Base-by-base conservation (phyloP, 2,329 filamentous ascomycete species). In the Trichoderma arundinaceum region DNA sequence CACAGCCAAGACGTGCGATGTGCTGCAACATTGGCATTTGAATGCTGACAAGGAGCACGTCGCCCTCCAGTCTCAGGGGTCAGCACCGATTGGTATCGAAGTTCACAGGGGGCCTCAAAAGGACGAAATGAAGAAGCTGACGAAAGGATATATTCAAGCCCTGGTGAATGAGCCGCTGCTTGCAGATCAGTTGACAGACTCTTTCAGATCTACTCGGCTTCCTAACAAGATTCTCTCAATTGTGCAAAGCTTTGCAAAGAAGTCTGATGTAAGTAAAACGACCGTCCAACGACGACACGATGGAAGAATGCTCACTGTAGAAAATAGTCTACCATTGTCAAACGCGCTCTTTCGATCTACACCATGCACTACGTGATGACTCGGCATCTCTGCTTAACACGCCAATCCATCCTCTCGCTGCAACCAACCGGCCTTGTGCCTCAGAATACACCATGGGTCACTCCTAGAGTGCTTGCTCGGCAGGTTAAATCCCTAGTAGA, bases 401-500 rank as follows among this genome's bases (percentile, higher is more conserved):
- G 72, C 7, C 72, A 75, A 48, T 82, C 80, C 33, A 74, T 86
- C 43, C 70, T 74, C 66, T 73, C 75, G 5, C 77, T 86, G 22
- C 74, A 75, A 43, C 69, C 76, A 15, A 80, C 78, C 2, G 79
- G 78, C 4, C 74, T 82, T 59, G 77, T 84, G 33, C 79, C 80
- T 9, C 78, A 80, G 64, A 78, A 81, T 68, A 75, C 75, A 7
- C 74, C 76, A 3, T 82, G 77, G 73, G 75, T 84, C 52, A 87
- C 85, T 38, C 76, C 84, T 39, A 81, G 84, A 10, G 78, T 87
- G 56, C 80, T 87, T 46, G 84, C 82, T 69, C 80, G 84, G 38
- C 85, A 87, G 74, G 72, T 87, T 72, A 87, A 87, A 74, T 78
- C 82, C 5, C 76, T 86, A n/a, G 72, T 86, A 13, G 84, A 87